Evolutionary conservation across 1,284 basidiomycete genomes (phyloP), one percentile per base, ranked within the genome.

Genomic region (Fomitopsis palustris): DNA sequence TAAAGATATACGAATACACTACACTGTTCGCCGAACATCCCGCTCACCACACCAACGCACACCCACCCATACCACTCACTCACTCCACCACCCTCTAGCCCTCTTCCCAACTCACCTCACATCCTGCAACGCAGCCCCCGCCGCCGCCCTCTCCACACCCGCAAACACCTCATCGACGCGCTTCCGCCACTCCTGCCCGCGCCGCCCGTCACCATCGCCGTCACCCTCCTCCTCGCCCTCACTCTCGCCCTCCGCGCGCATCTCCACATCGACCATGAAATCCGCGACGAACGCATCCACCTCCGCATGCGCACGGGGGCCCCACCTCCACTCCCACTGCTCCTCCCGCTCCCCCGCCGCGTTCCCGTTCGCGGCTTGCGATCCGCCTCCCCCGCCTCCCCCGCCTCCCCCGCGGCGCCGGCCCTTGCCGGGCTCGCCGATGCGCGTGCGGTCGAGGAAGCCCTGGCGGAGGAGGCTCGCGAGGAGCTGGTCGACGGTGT

Each of bases 271-370:
- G 19, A 84, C 80, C 88, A 92, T 90, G 68, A 92, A 91, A 67
- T 90, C 86, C 0, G 85, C 85, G 0, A 92, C 74, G 62, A 92
- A 93, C 53, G 72, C 72, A 2, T 83, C 87, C 1, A 93, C 80
- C 70, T 93, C 90, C 52, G 81, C 79, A 45, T 84, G 77, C 6
- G 90, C 86, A n/a, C 91, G 79, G 19, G 78, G 76, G 3, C 90
- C 91, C 90, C 91, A 93, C 6, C 84, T 81, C 90, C 90, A 92
- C 69, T 92, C 88, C 62, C 79, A 87, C 29, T 37, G 77, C 77
- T 86, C 83, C 37, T 74, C 75, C 4, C n/a, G n/a, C n/a, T 69
- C 76, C 62, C 29, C 31, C 16, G 31, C 27, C 27, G 27, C 49
- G n/a, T 37, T 37, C 17, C 49, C 49, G 35, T 37, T 37, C 17